Conservation (phyloP, 2,329 filamentous ascomycete genomes). For the Parascedosporium putredinis region DNA sequence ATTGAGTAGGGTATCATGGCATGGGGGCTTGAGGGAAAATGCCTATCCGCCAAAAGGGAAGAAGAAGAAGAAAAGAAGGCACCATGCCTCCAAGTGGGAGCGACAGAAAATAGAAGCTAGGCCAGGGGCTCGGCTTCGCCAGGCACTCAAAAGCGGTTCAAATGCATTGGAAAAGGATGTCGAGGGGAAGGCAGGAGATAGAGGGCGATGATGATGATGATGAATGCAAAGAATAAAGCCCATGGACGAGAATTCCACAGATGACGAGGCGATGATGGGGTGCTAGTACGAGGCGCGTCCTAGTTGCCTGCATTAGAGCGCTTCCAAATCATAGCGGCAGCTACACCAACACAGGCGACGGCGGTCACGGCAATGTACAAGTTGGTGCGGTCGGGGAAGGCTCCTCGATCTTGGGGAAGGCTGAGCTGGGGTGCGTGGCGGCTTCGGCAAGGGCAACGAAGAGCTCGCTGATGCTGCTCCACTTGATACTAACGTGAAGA, state of each 20-base stretch:
- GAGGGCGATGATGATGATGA: constrained; percentile 2
- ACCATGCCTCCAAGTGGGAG: not conserved
- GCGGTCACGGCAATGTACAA: constrained; percentile 80
- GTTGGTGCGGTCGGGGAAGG: constrained; percentile 71
- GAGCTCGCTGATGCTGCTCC: constrained; percentile 86
- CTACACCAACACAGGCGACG: constrained; percentile 50
- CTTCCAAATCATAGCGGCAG: constrained; percentile 56
- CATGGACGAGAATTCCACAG: not conserved
- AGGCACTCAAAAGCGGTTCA: no score
- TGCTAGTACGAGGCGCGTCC: no score
- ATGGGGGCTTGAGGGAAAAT: constrained; percentile 10
- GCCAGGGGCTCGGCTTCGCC: no score
- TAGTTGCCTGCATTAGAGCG: constrained; percentile 27
- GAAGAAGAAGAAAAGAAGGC: not conserved
- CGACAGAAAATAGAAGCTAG: not conserved
- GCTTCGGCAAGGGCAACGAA: constrained; percentile 88
- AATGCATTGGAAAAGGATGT: not conserved
- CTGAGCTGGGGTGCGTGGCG: constrained; percentile 78
- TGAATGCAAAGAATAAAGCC: not conserved
- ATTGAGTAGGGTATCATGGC: constrained; percentile 14
- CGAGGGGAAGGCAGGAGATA: not conserved
- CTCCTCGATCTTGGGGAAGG: constrained; percentile 83
- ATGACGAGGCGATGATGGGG: no score
- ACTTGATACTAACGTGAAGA: constrained; percentile 87
- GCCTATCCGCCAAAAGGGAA: constrained; percentile 1